Base-by-base conservation (phyloP, 225 moss, liverwort and hornwort species). In the Anthoceros angustus region DNA sequence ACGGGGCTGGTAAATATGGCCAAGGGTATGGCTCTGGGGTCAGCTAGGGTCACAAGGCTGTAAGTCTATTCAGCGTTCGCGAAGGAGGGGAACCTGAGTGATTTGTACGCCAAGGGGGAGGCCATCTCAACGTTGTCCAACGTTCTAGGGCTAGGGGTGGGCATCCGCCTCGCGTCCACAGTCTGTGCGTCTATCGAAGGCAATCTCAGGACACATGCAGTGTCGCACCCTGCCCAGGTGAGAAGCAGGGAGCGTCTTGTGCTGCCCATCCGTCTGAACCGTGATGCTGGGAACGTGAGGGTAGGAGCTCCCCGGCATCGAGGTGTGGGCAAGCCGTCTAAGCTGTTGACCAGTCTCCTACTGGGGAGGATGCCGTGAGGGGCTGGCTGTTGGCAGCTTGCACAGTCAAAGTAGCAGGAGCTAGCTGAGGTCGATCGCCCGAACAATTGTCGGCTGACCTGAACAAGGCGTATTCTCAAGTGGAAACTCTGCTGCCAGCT, bases 21-120 rank as follows among this genome's bases (percentile, higher is more conserved):
- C 24, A 98, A 98, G 91, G 95, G 95, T 66, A 89, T 98, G 92
- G 89, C 95, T 40, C 82, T 98, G 20, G 95, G 92, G 62, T 92
- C 95, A 63, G 95, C 95, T 60, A 84, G 95, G 72, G 95, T 91
- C 63, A 98, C 95, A 24, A 82, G 95, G 42, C 70, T 98, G 40
- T 88, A 92, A 40, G 87, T 98, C 25, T 98, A 98, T 78, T 85
- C 95, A 41, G 77, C 95, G 46, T 98, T 98, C 73, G 95, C 82
- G 2, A 89, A 77, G 71, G 95, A 98, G 77, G 90, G 88, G 39
- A 98, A 98, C 67, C 74, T 98, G 72, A 98, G 95, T 75, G 95
- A 98, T 72, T 83, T 98, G 41, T 89, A 98, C 66, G 95, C 95
- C 0, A 98, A 98, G 74, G 95, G 95, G 38, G 95, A 98, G 83